These are phyloP conservation scores for Parathielavia hyrcaniae DNA, from an alignment of 495 filamentous ascomycete species.

Conservation along the genomic window DNA sequence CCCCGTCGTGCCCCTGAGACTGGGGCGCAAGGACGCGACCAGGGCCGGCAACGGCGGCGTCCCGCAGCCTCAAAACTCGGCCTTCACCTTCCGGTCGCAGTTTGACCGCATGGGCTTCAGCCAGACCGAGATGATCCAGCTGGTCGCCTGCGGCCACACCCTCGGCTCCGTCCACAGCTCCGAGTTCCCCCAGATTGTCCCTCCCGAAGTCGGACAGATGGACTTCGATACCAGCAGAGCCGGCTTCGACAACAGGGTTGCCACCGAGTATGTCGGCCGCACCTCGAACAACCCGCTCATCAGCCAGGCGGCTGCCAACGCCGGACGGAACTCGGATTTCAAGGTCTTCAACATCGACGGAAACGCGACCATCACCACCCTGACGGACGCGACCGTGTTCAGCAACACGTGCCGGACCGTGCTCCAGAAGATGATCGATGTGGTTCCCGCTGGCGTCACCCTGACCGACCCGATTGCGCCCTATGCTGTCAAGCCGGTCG, in stretches of 20 bases:
- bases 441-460: conserved; percentile 46
- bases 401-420: conserved; percentile 44
- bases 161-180: conserved; percentile 54
- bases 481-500: conserved; percentile 54
- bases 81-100: conserved; percentile 46
- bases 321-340: conserved; percentile 48
- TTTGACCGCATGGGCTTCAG: conserved; percentile 55
- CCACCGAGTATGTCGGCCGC: conserved; percentile 51
- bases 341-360: conserved; percentile 52
- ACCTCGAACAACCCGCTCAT: conserved; percentile 49
- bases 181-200: conserved; percentile 51
- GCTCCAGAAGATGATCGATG: conserved; percentile 57
- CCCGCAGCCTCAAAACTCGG: conserved; percentile 53
- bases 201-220: conserved; percentile 33
- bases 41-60: conserved; percentile 46
- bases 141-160: conserved; percentile 57
- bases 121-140: conserved; percentile 51
- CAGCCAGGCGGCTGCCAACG: conserved; percentile 40
- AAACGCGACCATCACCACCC: conserved; percentile 48
- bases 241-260: conserved; percentile 51
- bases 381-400: conserved; percentile 43
- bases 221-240: conserved; percentile 42
- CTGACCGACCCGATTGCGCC: conserved; percentile 50
- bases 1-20: conserved; percentile 48
- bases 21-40: conserved; percentile 52